Base-by-base conservation (phyloP, 2,329 filamentous ascomycete genomes). In the Arachnopeziza araneosa region DNA sequence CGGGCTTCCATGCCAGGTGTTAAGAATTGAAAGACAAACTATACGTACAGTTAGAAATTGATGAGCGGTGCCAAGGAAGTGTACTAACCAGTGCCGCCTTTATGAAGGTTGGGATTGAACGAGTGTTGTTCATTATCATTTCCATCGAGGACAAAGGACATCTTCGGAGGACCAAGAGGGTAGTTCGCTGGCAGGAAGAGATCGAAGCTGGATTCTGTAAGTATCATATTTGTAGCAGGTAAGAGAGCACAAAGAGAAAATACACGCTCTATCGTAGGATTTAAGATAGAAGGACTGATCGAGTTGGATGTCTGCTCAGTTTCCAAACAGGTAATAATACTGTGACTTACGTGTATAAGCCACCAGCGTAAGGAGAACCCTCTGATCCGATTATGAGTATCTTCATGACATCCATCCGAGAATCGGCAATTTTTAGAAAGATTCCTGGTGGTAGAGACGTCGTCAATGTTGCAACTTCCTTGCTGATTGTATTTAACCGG, bases 91-190 rank as follows among this genome's bases (percentile, higher is more conserved):
- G 32, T 54, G 26, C 63, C 60, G 36, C 55, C 60, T 12, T 54
- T 32, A 52, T 68, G 66, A n/a, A 68, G 57, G 51, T 68, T 68
- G 5, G 66, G 66, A 55, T 68, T 68, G 60, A 68, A 65, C 1
- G 61, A 60, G 19, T 58, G 54, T 14, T 51, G 57, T 8, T 68
- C 66, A 14, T 53, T 49, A 56, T 68, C 63, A 48, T 65, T 64
- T 21, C 63, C 64, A 44, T 65, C 53, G 9, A 66, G 54, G 7
- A 63, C 63, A 50, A 66, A 68, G 1, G 55, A 26, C 53, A 68
- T 64, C 44, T 64, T 64, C 10, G 66, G 66, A 9, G 66, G 66
- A 21, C 50, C 50, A 6, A 49, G 51, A 50, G 66, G 66, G 52
- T 66, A 68, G 12, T 64, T 59, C 14, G 52, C 55, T n/a, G 61